Base-by-base conservation (phyloP, 495 filamentous ascomycete species). In the Trichoderma virens region DNA sequence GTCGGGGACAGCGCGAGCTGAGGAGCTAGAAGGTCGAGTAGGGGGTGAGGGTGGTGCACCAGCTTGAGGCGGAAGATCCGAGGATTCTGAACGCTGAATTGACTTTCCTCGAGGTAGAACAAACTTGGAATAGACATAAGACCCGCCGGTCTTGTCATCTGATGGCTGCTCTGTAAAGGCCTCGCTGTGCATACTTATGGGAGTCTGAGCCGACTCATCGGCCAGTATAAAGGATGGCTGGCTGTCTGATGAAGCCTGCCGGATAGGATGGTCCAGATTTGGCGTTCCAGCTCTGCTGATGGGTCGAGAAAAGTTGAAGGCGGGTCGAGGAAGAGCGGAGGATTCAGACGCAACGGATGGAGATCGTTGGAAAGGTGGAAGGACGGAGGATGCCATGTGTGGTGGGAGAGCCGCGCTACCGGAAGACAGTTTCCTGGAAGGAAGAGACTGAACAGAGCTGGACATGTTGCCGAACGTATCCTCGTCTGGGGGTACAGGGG, bases 251-350 rank as follows among this genome's bases (percentile, higher is more conserved):
- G 86, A 85, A 5, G 80, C 73, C 64, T 87, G 82, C 20, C 84
- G 79, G 27, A 75, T 79, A 43, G 86, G 83, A 3, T 75, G 64
- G 31, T 91, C 88, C 30, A 83, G 65, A 11, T 76, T 86, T 16
- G 90, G 82, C 59, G 83, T 86, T 63, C 87, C 88, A 9, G 88
- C 86, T 66, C 91, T 83, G 74, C 94, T 97, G 32, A 94, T 67
- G 2, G 94, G 94, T 7, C 94, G 81, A 3, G 94, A 97, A 74
- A 98, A 98, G 73, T 98, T 98, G 72, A 93, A 93, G 1, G 89
- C 82, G 2, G 90, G 89, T 34, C 89, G 85, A 1, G 87, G 84
- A 34, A 90, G 78, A 61, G 73, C 73, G 51, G 83, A 85, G 35
- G 83, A 83, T 61, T 96, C 91, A 2, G 92, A 97, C 67, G 85